Base-by-base conservation (phyloP, 2,329 filamentous ascomycete species). In the Fusarium denticulatum region DNA sequence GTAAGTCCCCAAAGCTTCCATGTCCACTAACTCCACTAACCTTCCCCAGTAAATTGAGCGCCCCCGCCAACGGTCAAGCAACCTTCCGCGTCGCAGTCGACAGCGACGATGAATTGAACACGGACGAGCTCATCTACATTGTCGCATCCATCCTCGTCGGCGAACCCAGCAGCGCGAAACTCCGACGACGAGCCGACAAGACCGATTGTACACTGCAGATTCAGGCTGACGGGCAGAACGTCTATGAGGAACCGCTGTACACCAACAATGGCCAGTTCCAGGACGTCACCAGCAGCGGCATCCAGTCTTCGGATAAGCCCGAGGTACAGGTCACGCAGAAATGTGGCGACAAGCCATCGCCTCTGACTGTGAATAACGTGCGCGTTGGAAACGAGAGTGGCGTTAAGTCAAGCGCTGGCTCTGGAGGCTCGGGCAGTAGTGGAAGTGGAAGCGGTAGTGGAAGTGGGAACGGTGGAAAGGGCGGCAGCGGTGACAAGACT, bases 81-180 rank as follows among this genome's bases (percentile, higher is more conserved):
- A 60, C 67, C 2, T 73, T 73, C 26, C 67, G 37, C 14, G 71
- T 73, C 16, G 36, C 39, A 0, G 61, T 73, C 30, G 66, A 73
- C 4, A 50, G 53, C 24, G 57, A 62, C 7, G 71, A 64, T 12
- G 55, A 64, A 14, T 64, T 73, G 20, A 28, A 43, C n/a, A 59
- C 42, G 7, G 57, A 61, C 34, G 71, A 73, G 9, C 67, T 64
- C 18, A 53, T 74, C 49, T 57, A 71, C 36, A 56, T 73, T 13
- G 58, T 74, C n/a, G 71, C 71, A 20, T 73, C 70, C 0, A 71
- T 73, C 45, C 67, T 71, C 7, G 71, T 73, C 3, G 71, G 58
- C 30, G 71, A 73, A 30, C n/a, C 66, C 11, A 57, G 32, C 30
- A 71, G 71, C 42, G 71, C 71, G 3, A 73, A 74, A 34, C 45